Evolutionary conservation across 352 stramenopile species (phyloP), one percentile per base, ranked within the genome.

Genomic region (Globisporangium carolinianum): DNA sequence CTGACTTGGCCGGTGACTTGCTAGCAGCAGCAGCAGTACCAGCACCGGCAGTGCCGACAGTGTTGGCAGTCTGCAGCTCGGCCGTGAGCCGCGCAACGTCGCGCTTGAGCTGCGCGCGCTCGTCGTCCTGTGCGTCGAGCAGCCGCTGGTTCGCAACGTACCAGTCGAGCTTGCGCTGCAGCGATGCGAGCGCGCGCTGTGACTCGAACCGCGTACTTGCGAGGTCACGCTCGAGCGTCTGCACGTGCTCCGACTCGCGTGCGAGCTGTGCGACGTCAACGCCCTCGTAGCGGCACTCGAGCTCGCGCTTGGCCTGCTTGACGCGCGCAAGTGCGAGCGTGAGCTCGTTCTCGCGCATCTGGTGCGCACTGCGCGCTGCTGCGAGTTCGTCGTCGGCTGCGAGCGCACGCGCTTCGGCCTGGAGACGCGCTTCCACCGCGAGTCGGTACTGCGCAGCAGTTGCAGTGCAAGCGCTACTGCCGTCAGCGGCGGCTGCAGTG

Each of bases 131-230:
- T 8, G 83, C 80, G 37, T 94, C 83, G 3, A 93, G 55, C n/a
- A 92, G 51, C 4, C 79, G 62, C 56, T 94, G 85, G 54, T 94
- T 94, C 46, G 80, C 72, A 12, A 93, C 77, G 43, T 94, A 94
- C 85, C 85, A 94, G 45, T 91, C 81, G 12, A 94, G 52, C 37
- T 93, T 94, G 57, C 89, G 84, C 52, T 94, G 80, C 15, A 94
- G 58, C 24, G 62, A 62, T n/a, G 18, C 48, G 7, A 91, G 46
- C 15, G 72, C 63, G 60, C 75, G 77, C 0, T 73, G 51, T 35
- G 79, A 69, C n/a, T 89, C 72, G 48, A 73, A 79, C 53, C 84
- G 75, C 55, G 62, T 55, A 6, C 74, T 14, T 15, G 68, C 55
- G 37, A 90, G 32, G 41, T 87, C 66, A 24, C 58, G 61, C 18